A percentile compares a stretch with the other conserved stretches of the same genome.
Evolutionary conservation across 495 filamentous ascomycete genomes (phyloP).

Genomic region (Aspergillus hancockii): DNA sequence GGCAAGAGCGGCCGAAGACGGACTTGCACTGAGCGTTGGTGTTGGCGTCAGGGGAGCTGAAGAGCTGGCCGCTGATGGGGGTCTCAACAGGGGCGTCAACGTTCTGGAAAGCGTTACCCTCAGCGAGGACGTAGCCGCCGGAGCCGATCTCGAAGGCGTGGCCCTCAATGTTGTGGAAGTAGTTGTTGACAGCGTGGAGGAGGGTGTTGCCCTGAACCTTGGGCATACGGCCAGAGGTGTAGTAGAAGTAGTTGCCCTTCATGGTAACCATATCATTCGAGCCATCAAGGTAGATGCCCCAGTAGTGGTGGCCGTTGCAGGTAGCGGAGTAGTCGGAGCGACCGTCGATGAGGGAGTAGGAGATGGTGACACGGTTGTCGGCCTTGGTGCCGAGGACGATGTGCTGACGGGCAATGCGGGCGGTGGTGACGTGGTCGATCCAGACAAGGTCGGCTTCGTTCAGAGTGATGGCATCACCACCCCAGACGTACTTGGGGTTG

Average conservation of each 20-base stretch:
- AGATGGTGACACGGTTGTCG: slow-evolving; percentile 45
- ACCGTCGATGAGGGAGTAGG: slow-evolving; percentile 46
- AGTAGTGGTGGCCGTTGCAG: slow-evolving; percentile 48
- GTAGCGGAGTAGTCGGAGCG: slow-evolving; percentile 38
- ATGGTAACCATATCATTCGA: slow-evolving; percentile 44
- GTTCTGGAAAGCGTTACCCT: slow-evolving; percentile 63
- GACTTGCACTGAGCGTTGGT: slow-evolving; percentile 41
- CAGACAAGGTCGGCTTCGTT: slow-evolving; percentile 40
- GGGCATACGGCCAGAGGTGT: slow-evolving; percentile 43
- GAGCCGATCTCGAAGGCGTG: slow-evolving; percentile 57
- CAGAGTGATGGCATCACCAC: slow-evolving; percentile 47
- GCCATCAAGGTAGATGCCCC: slow-evolving; percentile 43
- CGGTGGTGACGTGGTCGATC: slow-evolving; percentile 48
- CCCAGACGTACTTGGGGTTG: slow-evolving; percentile 50
- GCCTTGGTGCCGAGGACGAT: slow-evolving; percentile 40
- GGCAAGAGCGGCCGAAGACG: slow-evolving; percentile 46
- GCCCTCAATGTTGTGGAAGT: slow-evolving; percentile 53
- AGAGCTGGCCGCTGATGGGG: slow-evolving; percentile 41
- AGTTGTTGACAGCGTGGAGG: slow-evolving; percentile 58
- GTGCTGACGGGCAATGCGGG: slow-evolving; percentile 45
- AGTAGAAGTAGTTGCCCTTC: slow-evolving; percentile 50
- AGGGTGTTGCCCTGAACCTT: slow-evolving; percentile 46
- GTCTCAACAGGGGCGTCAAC: slow-evolving; percentile 34
- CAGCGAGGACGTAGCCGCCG: slow-evolving; percentile 53
- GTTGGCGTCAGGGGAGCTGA: slow-evolving; percentile 36